Evolutionary conservation across 257 asterid genomes (phyloP).

Genomic region (Datura wrightii): DNA sequence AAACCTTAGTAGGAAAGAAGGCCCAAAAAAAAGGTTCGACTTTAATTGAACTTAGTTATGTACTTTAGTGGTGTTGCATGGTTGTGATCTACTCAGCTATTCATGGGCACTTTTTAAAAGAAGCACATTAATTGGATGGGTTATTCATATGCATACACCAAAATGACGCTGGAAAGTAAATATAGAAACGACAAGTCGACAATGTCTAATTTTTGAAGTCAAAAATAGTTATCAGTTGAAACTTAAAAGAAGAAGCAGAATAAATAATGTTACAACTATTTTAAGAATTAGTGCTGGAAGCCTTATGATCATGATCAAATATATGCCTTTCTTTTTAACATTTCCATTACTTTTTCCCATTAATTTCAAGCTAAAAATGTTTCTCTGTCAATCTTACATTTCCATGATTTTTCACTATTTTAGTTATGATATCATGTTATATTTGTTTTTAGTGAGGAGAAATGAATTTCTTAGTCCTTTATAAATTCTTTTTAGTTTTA

Average conservation of each 20-base stretch:
- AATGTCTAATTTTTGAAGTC: neutral
- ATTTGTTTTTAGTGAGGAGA: no score
- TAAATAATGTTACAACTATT: neutral
- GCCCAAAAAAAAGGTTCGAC: neutral
- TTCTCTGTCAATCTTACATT: neutral
- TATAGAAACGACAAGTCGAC: neutral
- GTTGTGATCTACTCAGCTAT: conserved; percentile 12
- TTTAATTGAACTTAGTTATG: no score
- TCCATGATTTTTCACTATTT: neutral
- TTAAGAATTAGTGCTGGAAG: neutral
- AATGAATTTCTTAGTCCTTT: no score
- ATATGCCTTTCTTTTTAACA: neutral
- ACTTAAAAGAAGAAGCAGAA: neutral
- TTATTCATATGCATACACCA: conserved; percentile 15
- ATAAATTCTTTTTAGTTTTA: no score
- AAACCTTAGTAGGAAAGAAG: neutral
- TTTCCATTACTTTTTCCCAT: neutral
- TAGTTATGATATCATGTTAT: neutral
- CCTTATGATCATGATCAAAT: neutral
- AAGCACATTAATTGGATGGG: neutral
- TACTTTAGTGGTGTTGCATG: neutral
- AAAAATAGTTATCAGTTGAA: neutral
- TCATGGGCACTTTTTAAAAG: neutral
- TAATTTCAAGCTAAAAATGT: neutral
- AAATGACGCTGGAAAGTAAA: conserved; percentile 20